Base-by-base conservation (phyloP, 2,329 filamentous ascomycete genomes). In the Ceratocystis albifundus region DNA sequence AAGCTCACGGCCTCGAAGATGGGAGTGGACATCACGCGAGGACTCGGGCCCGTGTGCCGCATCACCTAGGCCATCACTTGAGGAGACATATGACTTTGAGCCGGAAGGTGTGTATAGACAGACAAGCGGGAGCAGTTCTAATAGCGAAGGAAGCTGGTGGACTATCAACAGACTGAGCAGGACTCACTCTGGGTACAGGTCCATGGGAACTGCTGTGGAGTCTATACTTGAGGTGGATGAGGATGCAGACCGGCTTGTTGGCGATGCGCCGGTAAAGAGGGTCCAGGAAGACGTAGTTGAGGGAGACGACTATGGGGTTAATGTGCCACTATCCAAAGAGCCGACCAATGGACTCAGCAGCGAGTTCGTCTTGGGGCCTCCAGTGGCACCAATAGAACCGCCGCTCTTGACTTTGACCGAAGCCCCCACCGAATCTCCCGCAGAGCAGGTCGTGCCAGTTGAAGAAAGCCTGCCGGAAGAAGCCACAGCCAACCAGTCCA, bases 131-230 rank as follows among this genome's bases (percentile, higher is more conserved):
- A 57, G 53, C 28, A 57, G 53, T 12, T 57, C 28, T 7, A 57
- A 57, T 17, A 57, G 53, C 28, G 53, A 57, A 28, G 53, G 53
- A 7, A 57, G 53, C 28, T 57, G 53, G 53, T 57, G 53, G 53
- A 30, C 12, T 17, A 32, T 8, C 22, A 57, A 57, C 53, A 57
- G 53, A 57, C 53, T 57, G 28, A 57, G 53, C 53, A 28, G 53
- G 53, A 30, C 53, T 57, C 53, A 57, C 30, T 57, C 53, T 30
- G 53, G 53, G 22, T 57, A 57, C 2, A 20, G 53, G 20, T 57
- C 53, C 22, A 57, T 57, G 53, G 53, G 53, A 17, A 57, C 53
- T 4, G 53, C 53, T 15, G 53, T 57, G 53, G 53, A 57, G 53
- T 57, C 53, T 4, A 57, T 57, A 17, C 28, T 57, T 17, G 53